Evolutionary conservation across 2,329 filamentous ascomycete species (phyloP), one percentile per base, ranked within the genome.

Genomic region (Phoma sp.): DNA sequence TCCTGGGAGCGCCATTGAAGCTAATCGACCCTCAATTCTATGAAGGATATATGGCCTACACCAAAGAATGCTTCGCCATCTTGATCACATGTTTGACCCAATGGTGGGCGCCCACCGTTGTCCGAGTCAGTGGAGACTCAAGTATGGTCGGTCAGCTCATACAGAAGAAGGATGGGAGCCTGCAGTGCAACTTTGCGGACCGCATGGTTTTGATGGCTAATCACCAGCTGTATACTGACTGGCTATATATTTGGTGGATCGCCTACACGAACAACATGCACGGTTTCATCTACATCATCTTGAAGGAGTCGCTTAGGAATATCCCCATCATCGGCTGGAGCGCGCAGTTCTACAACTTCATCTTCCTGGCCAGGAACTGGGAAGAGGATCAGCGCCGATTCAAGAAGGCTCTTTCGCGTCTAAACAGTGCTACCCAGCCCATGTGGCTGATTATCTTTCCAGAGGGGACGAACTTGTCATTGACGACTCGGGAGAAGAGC

Each of bases 401-500:
- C 69, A 87, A 89, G 39, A 84, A 91, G 66, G 87, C 90, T 7
- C 78, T 96, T 1, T 78, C 83, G 48, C 88, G 91, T 72, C 81
- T 96, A 57, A 89, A 87, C 72, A 81, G 80, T 25, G 87, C 85
- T 30, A 77, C 84, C 10, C 84, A 92, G 65, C 92, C 92, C 5
- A 96, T 96, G 92, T 96, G 92, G 92, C 81, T 96, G 29, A 80
- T 96, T 33, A 84, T 96, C 37, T 96, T 96, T 62, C 92, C 92
- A 0, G 92, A 96, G 74, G 92, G 92, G 21, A 96, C 92, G 1
- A 96, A 96, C 71, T 74, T 91, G 11, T 91, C 89, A 1, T 78
- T 77, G 9, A 90, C 90, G 58, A 90, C 89, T 12, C 80, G 89
- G 43, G 81, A 79, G 45, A 89, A 87, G 69, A 95, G 91, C 47